Evolutionary conservation across 2,329 filamentous ascomycete species (phyloP).

Genomic region (Cordyceps tenuipes): DNA sequence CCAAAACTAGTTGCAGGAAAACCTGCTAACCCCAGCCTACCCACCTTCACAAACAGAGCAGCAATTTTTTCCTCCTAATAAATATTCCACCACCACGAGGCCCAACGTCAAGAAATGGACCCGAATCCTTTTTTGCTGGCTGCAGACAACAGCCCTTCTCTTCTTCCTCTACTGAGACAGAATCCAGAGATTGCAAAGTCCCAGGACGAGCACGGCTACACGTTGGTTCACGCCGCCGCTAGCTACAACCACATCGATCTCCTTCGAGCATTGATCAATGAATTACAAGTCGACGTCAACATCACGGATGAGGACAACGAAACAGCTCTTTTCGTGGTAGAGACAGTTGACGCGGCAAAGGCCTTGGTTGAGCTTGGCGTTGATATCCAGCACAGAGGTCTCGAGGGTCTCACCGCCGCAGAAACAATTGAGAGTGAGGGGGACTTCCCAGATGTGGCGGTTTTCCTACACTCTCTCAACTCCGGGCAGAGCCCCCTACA

Average conservation of each 20-base stretch:
- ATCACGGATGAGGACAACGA: conserved; percentile 85
- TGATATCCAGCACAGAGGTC: conserved; percentile 56
- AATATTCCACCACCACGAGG: not conserved
- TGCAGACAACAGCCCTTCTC: conserved; percentile 67
- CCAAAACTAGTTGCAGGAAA: no score
- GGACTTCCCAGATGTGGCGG: conserved; percentile 66
- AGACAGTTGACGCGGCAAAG: conserved; percentile 69
- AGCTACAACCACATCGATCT: conserved; percentile 86
- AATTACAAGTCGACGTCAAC: conserved; percentile 72
- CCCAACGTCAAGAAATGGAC: conserved; percentile 29
- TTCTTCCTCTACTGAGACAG: conserved; percentile 66
- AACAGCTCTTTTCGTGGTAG: conserved; percentile 88
- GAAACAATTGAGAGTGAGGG: conserved; percentile 74
- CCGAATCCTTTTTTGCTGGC: conserved; percentile 66
- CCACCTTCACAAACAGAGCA: not conserved
- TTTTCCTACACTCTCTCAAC: conserved; percentile 50
- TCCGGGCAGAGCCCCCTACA: conserved; percentile 16
- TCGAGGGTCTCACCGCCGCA: conserved; percentile 69
- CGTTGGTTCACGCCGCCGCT: conserved; percentile 82
- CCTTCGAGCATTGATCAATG: conserved; percentile 63
- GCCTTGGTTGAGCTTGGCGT: conserved; percentile 73
- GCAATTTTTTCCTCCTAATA: not conserved
- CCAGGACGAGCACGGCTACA: conserved; percentile 91
- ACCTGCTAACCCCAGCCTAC: not conserved
- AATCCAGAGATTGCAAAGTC: conserved; percentile 67